Percentiles rank a stretch among this genome's conserved stretches.
Conservation (phyloP, 805 yeast species). For the Suhomyces tanzawaensis region DNA sequence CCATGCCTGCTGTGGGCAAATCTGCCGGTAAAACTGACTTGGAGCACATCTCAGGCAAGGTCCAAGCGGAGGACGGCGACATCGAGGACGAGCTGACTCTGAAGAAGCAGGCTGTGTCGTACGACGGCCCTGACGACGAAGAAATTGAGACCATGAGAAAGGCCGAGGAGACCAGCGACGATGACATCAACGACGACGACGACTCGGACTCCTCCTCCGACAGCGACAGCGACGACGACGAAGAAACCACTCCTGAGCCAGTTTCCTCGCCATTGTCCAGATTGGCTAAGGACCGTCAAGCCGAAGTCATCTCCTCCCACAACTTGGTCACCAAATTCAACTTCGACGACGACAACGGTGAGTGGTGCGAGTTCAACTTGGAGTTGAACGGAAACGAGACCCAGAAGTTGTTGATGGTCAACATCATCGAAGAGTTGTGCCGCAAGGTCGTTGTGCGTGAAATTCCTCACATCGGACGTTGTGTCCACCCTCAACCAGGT, state of each 20-base stretch:
- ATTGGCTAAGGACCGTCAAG: slow-evolving; percentile 79
- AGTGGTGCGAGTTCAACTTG: slow-evolving; percentile 89
- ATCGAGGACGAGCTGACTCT: slow-evolving; percentile 61
- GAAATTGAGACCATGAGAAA: slow-evolving; percentile 86
- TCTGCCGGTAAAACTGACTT: slow-evolving; percentile 59
- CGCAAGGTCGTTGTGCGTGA: slow-evolving; percentile 90
- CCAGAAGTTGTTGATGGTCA: slow-evolving; percentile 94
- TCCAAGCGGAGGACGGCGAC: slow-evolving; percentile 48
- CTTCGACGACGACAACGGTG: slow-evolving; percentile 85
- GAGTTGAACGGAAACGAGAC: slow-evolving; percentile 75
- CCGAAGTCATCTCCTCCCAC: slow-evolving; percentile 72
- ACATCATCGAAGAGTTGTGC: slow-evolving; percentile 89
- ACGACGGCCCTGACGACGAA: slow-evolving; percentile 94
- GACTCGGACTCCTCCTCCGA: slow-evolving; percentile 19
- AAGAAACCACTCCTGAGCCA: slow-evolving; percentile 9
- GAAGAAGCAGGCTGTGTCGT: slow-evolving; percentile 82
- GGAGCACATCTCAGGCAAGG: slow-evolving; percentile 38
- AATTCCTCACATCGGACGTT: slow-evolving; percentile 86
- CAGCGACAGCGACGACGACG: slow-evolving; percentile 38
- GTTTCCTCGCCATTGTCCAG: slow-evolving; percentile 39
- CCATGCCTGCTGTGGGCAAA: slow-evolving; percentile 63
- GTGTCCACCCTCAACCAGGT: slow-evolving; percentile 71
- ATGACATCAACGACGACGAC: slow-evolving; percentile 47
- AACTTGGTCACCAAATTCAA: slow-evolving; percentile 73
- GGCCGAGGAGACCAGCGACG: slow-evolving; percentile 77